Evolutionary conservation across 805 yeast genomes (phyloP).

Genomic region (Grigorovia yakushimaensis): DNA sequence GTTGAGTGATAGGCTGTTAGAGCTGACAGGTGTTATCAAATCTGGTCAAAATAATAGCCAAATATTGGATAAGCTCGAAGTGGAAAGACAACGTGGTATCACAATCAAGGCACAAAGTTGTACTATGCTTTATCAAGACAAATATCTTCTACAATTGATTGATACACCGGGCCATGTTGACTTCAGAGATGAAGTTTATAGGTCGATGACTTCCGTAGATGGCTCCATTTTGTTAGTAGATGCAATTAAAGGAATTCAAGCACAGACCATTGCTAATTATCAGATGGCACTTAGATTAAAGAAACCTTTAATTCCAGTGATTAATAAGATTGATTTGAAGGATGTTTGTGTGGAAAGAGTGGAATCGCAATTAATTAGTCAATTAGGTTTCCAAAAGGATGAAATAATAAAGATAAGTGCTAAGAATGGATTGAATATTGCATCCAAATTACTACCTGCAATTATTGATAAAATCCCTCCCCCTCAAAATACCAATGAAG

Average conservation of each 20-base stretch:
- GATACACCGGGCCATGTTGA: conserved; percentile 99
- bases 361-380: conserved; percentile 72
- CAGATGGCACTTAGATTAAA: conserved; percentile 82
- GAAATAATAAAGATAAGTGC: conserved; percentile 84
- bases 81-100: conserved; percentile 91
- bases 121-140: conserved; percentile 76
- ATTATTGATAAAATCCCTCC: conserved; percentile 74
- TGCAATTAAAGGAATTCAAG: conserved; percentile 94
- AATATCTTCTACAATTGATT: conserved; percentile 78
- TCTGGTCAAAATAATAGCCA: conserved; percentile 55
- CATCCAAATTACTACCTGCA: conserved; percentile 63
- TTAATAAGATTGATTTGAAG: conserved; percentile 84
- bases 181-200: conserved; percentile 75
- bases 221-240: conserved; percentile 87
- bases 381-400: conserved; percentile 56
- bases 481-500: conserved; percentile 46
- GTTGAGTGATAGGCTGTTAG: conserved; percentile 76
- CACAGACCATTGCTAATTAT: conserved; percentile 97
- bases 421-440: conserved; percentile 75
- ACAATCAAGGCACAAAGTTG: conserved; percentile 97
- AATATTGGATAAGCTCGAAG: conserved; percentile 84
- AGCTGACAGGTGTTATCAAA: conserved; percentile 82
- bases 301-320: conserved; percentile 73
- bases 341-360: conserved; percentile 71
- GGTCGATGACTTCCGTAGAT: conserved; percentile 93